phyloP scores from a whole-genome alignment of 345 rosid genomes.

The Pelargonium nanum region DNA sequence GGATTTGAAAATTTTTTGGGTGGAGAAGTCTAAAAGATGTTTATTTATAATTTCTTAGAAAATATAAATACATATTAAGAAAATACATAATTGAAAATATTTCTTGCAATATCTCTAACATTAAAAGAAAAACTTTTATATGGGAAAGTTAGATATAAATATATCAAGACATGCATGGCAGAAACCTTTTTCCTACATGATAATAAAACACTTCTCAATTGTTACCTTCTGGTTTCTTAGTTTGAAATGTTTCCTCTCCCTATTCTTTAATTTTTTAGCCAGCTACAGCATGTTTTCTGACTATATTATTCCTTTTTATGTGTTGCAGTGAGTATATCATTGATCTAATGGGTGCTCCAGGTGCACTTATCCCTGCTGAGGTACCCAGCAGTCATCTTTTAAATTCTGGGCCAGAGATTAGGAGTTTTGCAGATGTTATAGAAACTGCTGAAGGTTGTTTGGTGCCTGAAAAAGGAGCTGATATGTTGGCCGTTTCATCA shows the following conservation, averaged over 20 bases:
- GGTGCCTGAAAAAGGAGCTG: constrained; percentile 29
- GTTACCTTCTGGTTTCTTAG: neutral
- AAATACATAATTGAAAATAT: too few relatives aligned
- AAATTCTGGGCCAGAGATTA: constrained; percentile 35
- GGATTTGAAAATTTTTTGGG: neutral
- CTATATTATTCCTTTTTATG: constrained; percentile 15
- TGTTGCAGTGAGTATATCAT: constrained; percentile 79
- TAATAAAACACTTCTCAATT: neutral
- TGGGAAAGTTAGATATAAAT: neutral
- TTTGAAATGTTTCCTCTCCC: neutral
- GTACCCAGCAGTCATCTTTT: constrained; percentile 64
- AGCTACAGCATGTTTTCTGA: constrained; percentile 3
- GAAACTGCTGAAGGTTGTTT: constrained; percentile 20
- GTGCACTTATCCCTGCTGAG: constrained; percentile 78
- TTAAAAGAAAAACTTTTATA: too few relatives aligned
- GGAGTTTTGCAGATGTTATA: constrained; percentile 34
- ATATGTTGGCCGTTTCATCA: constrained; percentile 21
- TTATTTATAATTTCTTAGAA: neutral
- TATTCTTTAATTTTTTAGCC: constrained; percentile 5
- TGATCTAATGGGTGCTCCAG: constrained; percentile 99
- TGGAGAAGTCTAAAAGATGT: neutral
- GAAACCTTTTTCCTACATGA: neutral
- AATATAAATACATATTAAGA: neutral
- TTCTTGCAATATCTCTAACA: neutral
- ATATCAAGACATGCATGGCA: neutral